Base-by-base conservation (phyloP, 2,329 filamentous ascomycete genomes). In the Colletotrichum falcatum region DNA sequence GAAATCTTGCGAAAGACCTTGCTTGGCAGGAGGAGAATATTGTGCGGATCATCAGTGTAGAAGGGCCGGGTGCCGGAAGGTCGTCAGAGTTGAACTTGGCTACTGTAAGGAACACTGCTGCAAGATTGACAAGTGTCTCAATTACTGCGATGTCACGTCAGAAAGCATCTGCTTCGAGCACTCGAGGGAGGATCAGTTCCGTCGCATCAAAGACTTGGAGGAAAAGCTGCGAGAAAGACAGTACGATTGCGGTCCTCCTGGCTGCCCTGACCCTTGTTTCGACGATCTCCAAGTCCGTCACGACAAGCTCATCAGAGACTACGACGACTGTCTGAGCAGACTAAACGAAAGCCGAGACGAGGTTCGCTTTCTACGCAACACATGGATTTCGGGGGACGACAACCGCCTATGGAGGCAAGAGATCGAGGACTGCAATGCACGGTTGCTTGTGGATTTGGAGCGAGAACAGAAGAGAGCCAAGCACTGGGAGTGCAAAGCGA, bases 401-500 rank as follows among this genome's bases (percentile, higher is more conserved):
- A 68, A 54, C 23, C 68, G 68, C 59, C 28, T 58, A 8, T 63
- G 68, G 64, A 62, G 68, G 28, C 44, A 63, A 33, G 68, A 68
- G 6, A 54, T 68, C 6, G 68, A 71, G 35, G 68, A 59, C 37
- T 65, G 68, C 18, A 62, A 68, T 39, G 51, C 58, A 48, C 59
- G 65, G 35, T 37, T 71, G 11, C 33, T 68, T 0, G 87, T 97
- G 37, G 96, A 99, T 76, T 87, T 99, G 9, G 96, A 98, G 78
- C 94, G 94, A 74, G 94, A 98, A 79, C 92, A 95, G 74, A 97
- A 96, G 78, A 90, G 94, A 18, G 95, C 98, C 74, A 96, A 98
- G 79, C 96, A 99, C 79, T 99, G 96, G 96, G 98, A 98, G 95
- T 89, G 96, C 49, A 94, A 94, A 39, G 68, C 68, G 18, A 46